Evolutionary conservation across 2,329 filamentous ascomycete genomes (phyloP).

Genomic region (Pestalotiopsis sp.): DNA sequence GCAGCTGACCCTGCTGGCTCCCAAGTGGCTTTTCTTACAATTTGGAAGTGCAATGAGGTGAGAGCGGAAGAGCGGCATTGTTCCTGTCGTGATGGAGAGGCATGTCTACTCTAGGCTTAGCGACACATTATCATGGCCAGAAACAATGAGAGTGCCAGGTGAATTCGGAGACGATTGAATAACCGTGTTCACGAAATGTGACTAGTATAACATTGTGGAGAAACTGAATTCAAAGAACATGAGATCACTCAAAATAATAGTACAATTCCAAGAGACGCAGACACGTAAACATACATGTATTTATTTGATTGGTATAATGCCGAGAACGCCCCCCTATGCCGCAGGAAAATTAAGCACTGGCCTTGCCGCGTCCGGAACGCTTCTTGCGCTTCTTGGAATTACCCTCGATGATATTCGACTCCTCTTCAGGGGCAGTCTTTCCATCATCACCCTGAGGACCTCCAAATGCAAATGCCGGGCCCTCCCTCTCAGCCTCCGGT

Average conservation of each 20-base stretch:
- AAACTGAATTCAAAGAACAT: too few relatives aligned
- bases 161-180: too few relatives aligned
- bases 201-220: too few relatives aligned
- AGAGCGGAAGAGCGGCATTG: neutral
- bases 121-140: too few relatives aligned
- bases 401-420: constrained; percentile 37
- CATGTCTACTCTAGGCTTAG: too few relatives aligned
- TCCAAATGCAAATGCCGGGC: constrained; percentile 62
- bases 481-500: constrained; percentile 56
- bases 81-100: neutral
- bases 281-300: neutral
- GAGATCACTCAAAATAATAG: too few relatives aligned
- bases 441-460: constrained; percentile 29
- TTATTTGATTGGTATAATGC: constrained; percentile 7
- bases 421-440: constrained; percentile 24
- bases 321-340: neutral
- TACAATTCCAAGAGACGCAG: too few relatives aligned
- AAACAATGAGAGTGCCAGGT: too few relatives aligned
- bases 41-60: neutral
- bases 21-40: neutral
- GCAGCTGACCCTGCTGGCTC: neutral
- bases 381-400: constrained; percentile 36
- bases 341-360: neutral
- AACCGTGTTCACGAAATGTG: too few relatives aligned
- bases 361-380: constrained; percentile 12